Evolutionary conservation across 306 rosid species (phyloP).

Genomic region (Senna tora): DNA sequence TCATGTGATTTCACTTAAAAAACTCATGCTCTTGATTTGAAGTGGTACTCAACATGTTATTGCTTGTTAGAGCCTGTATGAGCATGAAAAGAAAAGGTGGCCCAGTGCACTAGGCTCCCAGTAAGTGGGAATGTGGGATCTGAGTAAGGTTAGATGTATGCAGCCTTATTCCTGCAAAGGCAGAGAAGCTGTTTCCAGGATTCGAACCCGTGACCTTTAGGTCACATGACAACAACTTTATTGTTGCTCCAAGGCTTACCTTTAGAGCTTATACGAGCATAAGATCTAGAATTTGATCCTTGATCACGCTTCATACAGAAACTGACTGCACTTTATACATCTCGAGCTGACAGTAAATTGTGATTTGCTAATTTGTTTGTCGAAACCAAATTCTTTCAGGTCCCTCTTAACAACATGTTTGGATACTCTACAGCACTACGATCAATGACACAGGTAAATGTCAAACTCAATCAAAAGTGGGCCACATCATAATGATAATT

Average conservation of each 20-base stretch:
- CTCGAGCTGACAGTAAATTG: background rate
- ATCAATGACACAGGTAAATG: slow-evolving; percentile 90
- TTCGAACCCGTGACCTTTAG: no score
- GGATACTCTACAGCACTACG: slow-evolving; percentile 92
- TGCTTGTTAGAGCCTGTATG: no score
- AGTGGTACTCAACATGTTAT: background rate
- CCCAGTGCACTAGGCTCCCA: no score
- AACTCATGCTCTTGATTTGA: background rate
- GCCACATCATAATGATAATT: background rate
- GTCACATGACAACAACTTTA: no score
- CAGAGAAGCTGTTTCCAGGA: no score
- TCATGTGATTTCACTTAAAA: background rate
- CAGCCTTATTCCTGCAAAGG: no score
- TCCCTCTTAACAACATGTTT: slow-evolving; percentile 94
- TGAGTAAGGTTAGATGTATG: no score
- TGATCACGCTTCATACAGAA: background rate
- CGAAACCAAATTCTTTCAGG: slow-evolving; percentile 55
- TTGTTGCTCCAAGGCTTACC: no score
- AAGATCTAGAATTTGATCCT: no score
- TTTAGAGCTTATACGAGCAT: no score
- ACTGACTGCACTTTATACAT: background rate
- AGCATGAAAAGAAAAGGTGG: no score
- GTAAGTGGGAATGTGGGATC: no score
- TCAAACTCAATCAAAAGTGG: background rate
- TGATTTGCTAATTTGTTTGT: slow-evolving; percentile 26